A percentile compares a stretch with the other conserved stretches of the same genome.
phyloP scores from a whole-genome alignment of 768 basidiomycete genomes.

The Mycena capillaripes region DNA sequence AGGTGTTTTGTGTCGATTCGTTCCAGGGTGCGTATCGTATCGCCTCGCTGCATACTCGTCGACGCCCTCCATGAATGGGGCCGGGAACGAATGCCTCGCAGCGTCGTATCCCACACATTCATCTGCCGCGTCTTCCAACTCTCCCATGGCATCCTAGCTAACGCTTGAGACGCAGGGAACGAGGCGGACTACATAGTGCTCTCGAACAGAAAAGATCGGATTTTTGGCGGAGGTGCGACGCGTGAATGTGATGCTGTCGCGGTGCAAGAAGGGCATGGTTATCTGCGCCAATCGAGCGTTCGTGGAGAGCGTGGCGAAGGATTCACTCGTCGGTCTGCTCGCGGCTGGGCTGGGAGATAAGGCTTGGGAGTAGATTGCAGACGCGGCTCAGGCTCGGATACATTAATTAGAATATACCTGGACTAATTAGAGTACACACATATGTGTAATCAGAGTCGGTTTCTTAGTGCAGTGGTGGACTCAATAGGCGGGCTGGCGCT shows the following conservation, averaged over 20 bases:
- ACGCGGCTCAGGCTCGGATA: not conserved
- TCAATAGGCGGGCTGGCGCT: not conserved
- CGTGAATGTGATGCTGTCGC: slow-evolving; percentile 68
- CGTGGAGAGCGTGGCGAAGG: slow-evolving; percentile 45
- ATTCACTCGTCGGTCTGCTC: slow-evolving; percentile 58
- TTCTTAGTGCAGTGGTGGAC: not conserved
- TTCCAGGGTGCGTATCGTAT: slow-evolving; percentile 71
- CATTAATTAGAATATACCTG: slow-evolving; percentile 16
- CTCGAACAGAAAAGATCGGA: slow-evolving; percentile 60
- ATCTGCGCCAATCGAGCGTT: slow-evolving; percentile 62
- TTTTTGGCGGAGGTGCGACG: slow-evolving; percentile 61
- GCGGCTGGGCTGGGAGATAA: slow-evolving; percentile 3
- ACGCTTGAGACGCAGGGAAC: slow-evolving; percentile 58
- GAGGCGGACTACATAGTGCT: slow-evolving; percentile 65
- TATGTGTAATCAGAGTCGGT: not conserved
- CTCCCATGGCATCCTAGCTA: too few species aligned
- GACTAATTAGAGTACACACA: not conserved
- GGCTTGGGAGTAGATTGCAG: slow-evolving; percentile 19
- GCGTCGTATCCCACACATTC: too few species aligned
- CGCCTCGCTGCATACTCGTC: too few species aligned
- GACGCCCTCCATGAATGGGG: too few species aligned
- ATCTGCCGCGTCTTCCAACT: too few species aligned
- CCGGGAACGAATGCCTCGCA: too few species aligned
- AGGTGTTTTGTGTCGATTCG: slow-evolving; percentile 82
- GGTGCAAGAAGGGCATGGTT: slow-evolving; percentile 62